Conservation (phyloP, 2,329 filamentous ascomycete genomes). For the Sordariomycetes sp. region DNA sequence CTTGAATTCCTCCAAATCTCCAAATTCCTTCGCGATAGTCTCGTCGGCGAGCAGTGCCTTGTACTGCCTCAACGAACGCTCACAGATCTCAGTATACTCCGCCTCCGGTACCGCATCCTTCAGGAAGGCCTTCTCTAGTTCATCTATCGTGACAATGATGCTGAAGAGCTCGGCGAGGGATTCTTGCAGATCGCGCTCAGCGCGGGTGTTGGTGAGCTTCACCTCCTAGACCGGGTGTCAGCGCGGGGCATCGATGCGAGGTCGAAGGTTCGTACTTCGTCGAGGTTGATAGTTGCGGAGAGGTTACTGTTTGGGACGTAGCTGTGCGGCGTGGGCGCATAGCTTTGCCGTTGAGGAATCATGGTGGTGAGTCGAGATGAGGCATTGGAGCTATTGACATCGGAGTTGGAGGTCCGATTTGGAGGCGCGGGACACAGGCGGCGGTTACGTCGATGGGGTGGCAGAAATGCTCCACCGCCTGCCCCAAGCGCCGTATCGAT, state of each 20-base stretch:
- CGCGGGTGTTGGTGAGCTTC: constrained; percentile 76
- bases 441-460: constrained; percentile 10
- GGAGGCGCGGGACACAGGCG: not conserved
- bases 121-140: constrained; percentile 91
- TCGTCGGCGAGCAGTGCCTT: constrained; percentile 89
- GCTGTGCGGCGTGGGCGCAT: constrained; percentile 83
- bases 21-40: constrained; percentile 79
- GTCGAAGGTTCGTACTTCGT: constrained; percentile 55
- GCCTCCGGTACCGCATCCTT: constrained; percentile 87
- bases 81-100: constrained; percentile 95
- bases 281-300: constrained; percentile 84
- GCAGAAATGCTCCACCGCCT: constrained; percentile 27
- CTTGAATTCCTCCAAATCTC: constrained; percentile 85
- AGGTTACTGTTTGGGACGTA: constrained; percentile 80
- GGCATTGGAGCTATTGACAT: constrained; percentile 13
- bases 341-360: constrained; percentile 59
- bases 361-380: constrained; percentile 26
- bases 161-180: constrained; percentile 96
- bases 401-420: not conserved
- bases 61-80: constrained; percentile 90
- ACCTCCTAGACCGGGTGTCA: constrained; percentile 57
- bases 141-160: constrained; percentile 91
- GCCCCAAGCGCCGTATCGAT: constrained; percentile 22
- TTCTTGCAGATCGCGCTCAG: constrained; percentile 88
- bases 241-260: constrained; percentile 3